Evolutionary conservation across 495 filamentous ascomycete species (phyloP).

Genomic region (Aspergillus diversus): DNA sequence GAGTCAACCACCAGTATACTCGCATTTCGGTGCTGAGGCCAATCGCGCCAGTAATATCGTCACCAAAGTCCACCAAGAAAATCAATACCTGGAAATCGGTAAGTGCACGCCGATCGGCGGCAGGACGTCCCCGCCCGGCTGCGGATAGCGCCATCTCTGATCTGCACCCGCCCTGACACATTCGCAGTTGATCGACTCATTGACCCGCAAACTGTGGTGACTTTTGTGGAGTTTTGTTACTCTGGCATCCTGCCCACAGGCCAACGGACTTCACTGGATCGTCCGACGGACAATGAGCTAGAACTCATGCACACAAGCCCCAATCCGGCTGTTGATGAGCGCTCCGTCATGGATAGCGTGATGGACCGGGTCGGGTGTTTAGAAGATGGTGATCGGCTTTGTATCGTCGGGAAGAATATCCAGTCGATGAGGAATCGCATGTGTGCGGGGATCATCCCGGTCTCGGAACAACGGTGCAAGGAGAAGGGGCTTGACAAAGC

Average conservation of each 20-base stretch:
- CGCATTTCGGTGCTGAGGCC: no score
- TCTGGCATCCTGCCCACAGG: not conserved
- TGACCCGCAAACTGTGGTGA: not conserved
- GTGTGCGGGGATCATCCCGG: constrained; percentile 39
- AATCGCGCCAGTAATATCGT: no score
- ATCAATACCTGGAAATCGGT: no score
- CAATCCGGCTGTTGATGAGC: not conserved
- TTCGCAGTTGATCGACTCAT: constrained; percentile 46
- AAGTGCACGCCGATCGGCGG: no score
- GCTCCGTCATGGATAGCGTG: constrained; percentile 16
- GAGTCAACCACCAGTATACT: no score
- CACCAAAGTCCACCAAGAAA: no score
- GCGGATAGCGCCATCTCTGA: no score
- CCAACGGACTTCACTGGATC: not conserved
- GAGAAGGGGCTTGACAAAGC: constrained; percentile 32
- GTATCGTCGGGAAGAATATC: constrained; percentile 35
- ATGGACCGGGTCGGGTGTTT: constrained; percentile 25
- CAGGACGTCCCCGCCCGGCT: no score
- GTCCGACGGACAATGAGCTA: not conserved
- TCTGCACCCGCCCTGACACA: no score
- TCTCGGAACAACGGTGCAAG: constrained; percentile 37
- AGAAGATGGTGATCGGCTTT: constrained; percentile 22
- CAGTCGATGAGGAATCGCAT: constrained; percentile 31
- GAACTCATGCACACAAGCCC: not conserved
- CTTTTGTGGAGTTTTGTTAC: not conserved